Base-by-base conservation (phyloP, 1,139 yeast genomes). In the Saccharomycopsis hybrid region DNA sequence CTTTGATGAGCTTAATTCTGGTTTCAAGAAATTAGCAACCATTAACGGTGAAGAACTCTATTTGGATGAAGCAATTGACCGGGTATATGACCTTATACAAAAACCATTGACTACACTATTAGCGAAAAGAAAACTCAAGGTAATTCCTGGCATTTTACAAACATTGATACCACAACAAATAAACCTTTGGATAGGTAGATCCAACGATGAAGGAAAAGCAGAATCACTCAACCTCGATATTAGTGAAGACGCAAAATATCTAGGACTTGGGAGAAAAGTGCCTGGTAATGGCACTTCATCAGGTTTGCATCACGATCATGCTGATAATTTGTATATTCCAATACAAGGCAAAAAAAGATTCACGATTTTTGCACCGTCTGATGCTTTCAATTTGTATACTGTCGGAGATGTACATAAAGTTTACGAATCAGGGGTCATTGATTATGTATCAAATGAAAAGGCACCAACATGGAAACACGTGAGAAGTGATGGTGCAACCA, bases 261-360 rank as follows among this genome's bases (percentile, higher is more conserved):
- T 66, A 24, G 77, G 77, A 0, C 57, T 80, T 1, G 85, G 84
- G 0, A 74, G 76, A 55, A 66, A 66, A 27, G 62, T 80, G 1
- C 80, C 85, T 1, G 73, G 75, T 1, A 64, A 63, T 1, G 85
- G 84, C 1, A 70, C 80, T 0, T 81, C 88, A 0, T 80, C 89
- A 0, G 92, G 92, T 0, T 65, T 84, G 11, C 92, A 84, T 58
- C 92, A 84, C 60, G 92, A 84, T 60, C 89, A 83, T 63, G 85
- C 90, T 0, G 89, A 83, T 60, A 84, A 84, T 59, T 65, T 83
- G 40, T 84, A 84, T 61, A 67, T 83, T 2, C 73, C 84, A 1
- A 61, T 79, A 1, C 66, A 72, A 31, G 92, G 90, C 0, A 60
- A 61, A n/a, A 84, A 84, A 59, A 62, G 88, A 54, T 83, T 84